phyloP scores from a whole-genome alignment of 2,329 filamentous ascomycete species.

The Mycosphaerella sp. region DNA sequence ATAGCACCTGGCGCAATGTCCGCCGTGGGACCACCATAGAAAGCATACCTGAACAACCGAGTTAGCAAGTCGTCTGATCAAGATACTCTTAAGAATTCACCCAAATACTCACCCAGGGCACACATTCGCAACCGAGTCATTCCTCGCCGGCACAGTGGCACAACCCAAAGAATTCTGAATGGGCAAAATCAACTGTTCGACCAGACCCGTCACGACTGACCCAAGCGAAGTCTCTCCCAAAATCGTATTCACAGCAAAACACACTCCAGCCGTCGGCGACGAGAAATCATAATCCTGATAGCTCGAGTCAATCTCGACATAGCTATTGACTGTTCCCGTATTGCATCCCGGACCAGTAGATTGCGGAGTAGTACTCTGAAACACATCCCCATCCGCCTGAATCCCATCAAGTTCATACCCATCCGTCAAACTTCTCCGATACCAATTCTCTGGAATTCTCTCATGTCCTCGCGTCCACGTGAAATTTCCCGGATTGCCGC shows the following conservation, averaged over 20 bases:
- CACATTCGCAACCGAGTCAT: neutral
- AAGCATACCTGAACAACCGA: too few relatives aligned
- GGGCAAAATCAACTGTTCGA: neutral
- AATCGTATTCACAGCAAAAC: neutral
- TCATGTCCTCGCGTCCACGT: constrained; percentile 23
- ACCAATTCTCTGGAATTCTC: constrained; percentile 27
- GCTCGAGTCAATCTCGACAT: constrained; percentile 28
- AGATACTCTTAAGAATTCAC: too few relatives aligned
- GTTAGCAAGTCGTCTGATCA: too few relatives aligned
- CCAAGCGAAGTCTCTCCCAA: neutral
- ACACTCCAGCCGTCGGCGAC: neutral
- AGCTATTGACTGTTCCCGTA: constrained; percentile 26
- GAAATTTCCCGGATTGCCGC: constrained; percentile 23
- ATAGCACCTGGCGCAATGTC: too few relatives aligned
- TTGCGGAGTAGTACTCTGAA: neutral
- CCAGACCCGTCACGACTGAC: neutral
- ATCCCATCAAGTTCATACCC: neutral
- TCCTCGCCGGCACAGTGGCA: neutral
- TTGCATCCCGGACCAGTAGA: neutral
- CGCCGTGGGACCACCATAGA: too few relatives aligned
- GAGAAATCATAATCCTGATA: constrained; percentile 11
- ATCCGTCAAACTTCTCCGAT: constrained; percentile 1
- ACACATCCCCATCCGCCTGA: neutral
- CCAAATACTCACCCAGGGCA: neutral
- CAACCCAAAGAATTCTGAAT: constrained; percentile 1